phyloP scores from a whole-genome alignment of 768 basidiomycete genomes.

The Leccinum aurantiacum region DNA sequence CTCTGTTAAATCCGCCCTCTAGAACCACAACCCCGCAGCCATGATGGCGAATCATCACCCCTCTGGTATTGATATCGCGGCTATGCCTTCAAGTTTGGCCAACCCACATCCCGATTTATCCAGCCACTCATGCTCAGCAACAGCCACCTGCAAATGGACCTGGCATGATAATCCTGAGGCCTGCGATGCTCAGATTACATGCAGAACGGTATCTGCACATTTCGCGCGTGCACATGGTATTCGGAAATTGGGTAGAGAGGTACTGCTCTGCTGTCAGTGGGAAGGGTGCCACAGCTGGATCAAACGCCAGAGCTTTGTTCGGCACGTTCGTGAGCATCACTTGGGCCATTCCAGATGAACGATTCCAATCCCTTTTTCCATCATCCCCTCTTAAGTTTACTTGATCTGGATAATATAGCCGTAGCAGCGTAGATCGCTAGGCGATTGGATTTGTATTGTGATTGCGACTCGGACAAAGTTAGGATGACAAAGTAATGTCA shows the following conservation, averaged over 20 bases:
- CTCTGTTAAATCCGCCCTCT: background rate
- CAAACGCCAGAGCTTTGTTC: background rate
- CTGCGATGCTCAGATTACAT: background rate
- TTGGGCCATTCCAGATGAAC: background rate
- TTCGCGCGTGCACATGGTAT: background rate
- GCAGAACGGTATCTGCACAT: background rate
- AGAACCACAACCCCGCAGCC: background rate
- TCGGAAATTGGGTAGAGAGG: background rate
- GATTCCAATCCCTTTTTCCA: background rate
- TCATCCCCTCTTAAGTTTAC: background rate
- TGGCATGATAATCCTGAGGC: no score
- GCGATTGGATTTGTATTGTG: no score
- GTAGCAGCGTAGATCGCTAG: no score
- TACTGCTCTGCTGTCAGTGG: background rate
- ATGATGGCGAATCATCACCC: background rate
- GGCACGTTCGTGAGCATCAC: slow-evolving; percentile 11
- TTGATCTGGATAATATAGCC: background rate
- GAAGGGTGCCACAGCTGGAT: background rate
- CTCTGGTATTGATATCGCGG: background rate
- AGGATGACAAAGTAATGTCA: background rate
- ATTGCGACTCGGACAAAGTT: no score
- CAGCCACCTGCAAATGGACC: background rate
- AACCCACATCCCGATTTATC: background rate
- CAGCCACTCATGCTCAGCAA: background rate
- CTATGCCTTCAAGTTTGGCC: background rate